Conservation (phyloP, 148 eudicot genomes). For the Rhododendron kiyosumense region DNA sequence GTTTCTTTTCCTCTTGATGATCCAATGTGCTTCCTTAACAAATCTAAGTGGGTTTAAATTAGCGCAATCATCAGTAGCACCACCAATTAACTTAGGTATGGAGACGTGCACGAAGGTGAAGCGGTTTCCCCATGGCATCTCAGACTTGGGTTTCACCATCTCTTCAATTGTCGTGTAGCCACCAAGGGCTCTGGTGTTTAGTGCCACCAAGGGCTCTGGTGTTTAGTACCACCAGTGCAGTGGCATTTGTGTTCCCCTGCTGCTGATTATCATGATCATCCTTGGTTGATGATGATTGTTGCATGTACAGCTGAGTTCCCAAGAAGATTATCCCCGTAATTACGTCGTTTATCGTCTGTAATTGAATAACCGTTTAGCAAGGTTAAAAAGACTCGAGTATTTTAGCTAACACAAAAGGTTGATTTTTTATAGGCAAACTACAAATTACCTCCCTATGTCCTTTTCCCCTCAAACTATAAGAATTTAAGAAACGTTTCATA, state of each 20-base stretch:
- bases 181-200: slow-evolving; percentile 34
- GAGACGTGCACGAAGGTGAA: slow-evolving; percentile 31
- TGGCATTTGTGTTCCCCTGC: slow-evolving; percentile 9
- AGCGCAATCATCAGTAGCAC: background rate
- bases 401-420: no score
- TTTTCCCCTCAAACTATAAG: no score
- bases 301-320: slow-evolving; percentile 35
- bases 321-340: background rate
- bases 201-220: slow-evolving; percentile 32
- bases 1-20: slow-evolving; percentile 24
- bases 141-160: slow-evolving; percentile 33
- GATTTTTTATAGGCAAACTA: no score
- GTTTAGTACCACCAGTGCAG: slow-evolving; percentile 38
- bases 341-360: background rate
- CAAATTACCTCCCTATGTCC: no score
- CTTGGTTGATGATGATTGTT: slow-evolving; percentile 2
- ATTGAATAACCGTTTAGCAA: background rate
- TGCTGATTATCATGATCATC: slow-evolving; percentile 6
- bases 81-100: slow-evolving; percentile 21
- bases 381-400: background rate
- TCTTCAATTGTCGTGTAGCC: slow-evolving; percentile 35
- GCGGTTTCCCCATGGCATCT: slow-evolving; percentile 48
- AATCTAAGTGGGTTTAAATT: slow-evolving; percentile 31
- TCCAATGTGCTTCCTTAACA: slow-evolving; percentile 21
- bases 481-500: no score